These are phyloP conservation scores for Exophiala xenobiotica DNA, from an alignment of 2,329 filamentous ascomycete species.

Conservation along the genomic window DNA sequence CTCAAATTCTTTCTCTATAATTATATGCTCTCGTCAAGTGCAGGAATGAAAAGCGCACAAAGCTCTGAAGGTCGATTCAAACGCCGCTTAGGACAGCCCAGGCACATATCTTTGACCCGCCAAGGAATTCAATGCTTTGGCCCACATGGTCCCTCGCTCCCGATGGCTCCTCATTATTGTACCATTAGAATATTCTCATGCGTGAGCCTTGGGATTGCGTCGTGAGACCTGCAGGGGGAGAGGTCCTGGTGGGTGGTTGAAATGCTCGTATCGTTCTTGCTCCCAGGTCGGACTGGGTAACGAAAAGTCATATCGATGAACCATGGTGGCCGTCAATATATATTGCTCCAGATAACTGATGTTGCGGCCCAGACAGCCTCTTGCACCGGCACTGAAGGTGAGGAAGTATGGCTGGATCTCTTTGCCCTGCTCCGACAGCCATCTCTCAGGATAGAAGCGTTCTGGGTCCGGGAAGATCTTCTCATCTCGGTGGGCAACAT, in stretches of 20 bases:
- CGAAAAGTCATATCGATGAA: conserved; percentile 36
- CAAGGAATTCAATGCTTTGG: too few species aligned
- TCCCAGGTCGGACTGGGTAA: conserved; percentile 33
- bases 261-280: conserved; percentile 31
- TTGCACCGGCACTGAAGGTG: conserved; percentile 50
- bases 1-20: too few species aligned
- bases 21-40: too few species aligned
- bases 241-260: background rate
- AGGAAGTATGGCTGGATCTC: conserved; percentile 45
- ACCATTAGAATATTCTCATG: too few species aligned
- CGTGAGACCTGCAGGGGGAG: background rate
- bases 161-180: too few species aligned
- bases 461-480: conserved; percentile 69
- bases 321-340: conserved; percentile 33
- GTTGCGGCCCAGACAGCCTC: conserved; percentile 39
- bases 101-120: too few species aligned
- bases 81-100: too few species aligned
- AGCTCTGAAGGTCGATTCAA: too few species aligned
- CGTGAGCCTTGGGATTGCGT: too few species aligned
- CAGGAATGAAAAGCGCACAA: too few species aligned
- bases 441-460: conserved; percentile 63
- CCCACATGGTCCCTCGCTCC: too few species aligned
- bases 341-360: conserved; percentile 26
- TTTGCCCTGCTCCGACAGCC: conserved; percentile 46
- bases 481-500: conserved; percentile 68